Base-by-base conservation (phyloP, 441 rosid genomes). In the Pelargonium cotyledonis region DNA sequence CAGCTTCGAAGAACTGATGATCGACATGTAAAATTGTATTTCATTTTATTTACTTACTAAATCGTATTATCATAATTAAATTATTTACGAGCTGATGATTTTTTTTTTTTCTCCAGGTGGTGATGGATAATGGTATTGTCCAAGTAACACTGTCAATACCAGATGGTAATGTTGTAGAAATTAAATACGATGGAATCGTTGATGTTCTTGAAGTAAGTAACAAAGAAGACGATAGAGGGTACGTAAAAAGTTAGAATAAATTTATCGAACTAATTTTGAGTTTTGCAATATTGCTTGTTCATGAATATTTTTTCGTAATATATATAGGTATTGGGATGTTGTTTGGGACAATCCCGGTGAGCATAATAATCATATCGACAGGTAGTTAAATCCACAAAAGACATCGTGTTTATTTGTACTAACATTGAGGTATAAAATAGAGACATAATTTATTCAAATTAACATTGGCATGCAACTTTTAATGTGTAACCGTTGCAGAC, bases 181-280 rank as follows among this genome's bases (percentile, higher is more conserved):
- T 93, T 15, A 85, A 76, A 63, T 94, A 84, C 65, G 78, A 79
- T 69, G 91, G 85, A 74, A 80, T 89, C 7, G 90, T 85, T 76
- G 91, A 94, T 82, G 80, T 91, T 88, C 96, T 94, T 7, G 99
- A 89, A 80, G 85, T 87, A 75, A 77, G 74, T n/a, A 86, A 86
- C 61, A 86, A 79, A 5, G 88, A 83, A 78, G 46, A 65, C 35
- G 72, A 88, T 65, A 8, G 51, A 46, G 51, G 51, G 51, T 46
- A 46, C 8, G 51, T n/a, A n/a, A n/a, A n/a, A n/a, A n/a, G n/a
- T n/a, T n/a, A n/a, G n/a, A n/a, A n/a, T n/a, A n/a, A n/a, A n/a
- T n/a, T n/a, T n/a, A n/a, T n/a, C n/a, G n/a, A n/a, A n/a, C n/a
- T n/a, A n/a, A n/a, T n/a, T n/a, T n/a, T n/a, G n/a, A n/a, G n/a